Conservation (phyloP, 2,329 filamentous ascomycete genomes). For the Plenodomus lindquistii region DNA sequence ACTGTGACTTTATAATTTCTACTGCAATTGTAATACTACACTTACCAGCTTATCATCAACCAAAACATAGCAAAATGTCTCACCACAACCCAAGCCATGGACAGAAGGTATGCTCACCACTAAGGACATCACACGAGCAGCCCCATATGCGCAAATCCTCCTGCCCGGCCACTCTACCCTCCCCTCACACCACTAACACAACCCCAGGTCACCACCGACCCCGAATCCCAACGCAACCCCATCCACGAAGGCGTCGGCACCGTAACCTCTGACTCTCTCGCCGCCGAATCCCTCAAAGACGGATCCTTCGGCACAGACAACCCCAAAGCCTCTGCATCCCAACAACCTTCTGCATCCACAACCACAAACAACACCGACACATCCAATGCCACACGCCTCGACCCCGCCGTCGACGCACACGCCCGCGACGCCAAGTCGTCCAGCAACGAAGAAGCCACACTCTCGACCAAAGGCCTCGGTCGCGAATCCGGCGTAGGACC, state of each 20-base stretch:
- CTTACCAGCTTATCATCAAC: not conserved
- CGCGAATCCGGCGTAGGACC: constrained; percentile 42
- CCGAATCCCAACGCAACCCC: constrained; percentile 51
- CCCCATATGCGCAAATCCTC: not conserved
- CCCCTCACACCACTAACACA: constrained; percentile 6
- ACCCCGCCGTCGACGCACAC: constrained; percentile 52
- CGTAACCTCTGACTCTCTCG: constrained; percentile 71
- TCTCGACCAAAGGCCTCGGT: constrained; percentile 45
- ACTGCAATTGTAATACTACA: not conserved
- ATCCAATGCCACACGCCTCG: constrained; percentile 56
- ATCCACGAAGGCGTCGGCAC: constrained; percentile 66
- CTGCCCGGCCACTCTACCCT: not conserved
- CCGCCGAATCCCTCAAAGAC: constrained; percentile 68
- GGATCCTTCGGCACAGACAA: constrained; percentile 66
- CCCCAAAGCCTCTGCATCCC: constrained; percentile 54
- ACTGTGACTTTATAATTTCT: not conserved
- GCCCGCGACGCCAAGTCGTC: constrained; percentile 49
- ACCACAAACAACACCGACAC: constrained; percentile 62
- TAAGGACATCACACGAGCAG: too few relatives aligned
- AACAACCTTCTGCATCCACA: constrained; percentile 56
- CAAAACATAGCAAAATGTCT: constrained; percentile 11
- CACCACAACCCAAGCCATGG: too few relatives aligned
- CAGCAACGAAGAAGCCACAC: constrained; percentile 45
- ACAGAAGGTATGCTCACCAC: constrained; percentile 20
- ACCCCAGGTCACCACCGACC: constrained; percentile 53